Percentiles rank a stretch among this genome's conserved stretches.
Conservation (phyloP, 2,329 filamentous ascomycete species). For the Penicillium psychrosexuale region DNA sequence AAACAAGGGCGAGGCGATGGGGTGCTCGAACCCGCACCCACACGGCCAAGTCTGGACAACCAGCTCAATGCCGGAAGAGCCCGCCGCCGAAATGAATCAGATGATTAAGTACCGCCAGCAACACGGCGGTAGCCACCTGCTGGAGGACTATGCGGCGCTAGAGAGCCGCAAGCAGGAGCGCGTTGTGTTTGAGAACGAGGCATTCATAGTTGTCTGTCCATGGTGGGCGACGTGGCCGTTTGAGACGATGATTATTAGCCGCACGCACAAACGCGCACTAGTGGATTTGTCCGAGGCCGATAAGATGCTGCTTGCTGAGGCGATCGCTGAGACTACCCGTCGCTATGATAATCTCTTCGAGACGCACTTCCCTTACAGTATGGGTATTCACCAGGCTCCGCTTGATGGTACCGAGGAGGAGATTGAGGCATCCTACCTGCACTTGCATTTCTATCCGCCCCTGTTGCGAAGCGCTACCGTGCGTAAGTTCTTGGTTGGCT, state of each 20-base stretch:
- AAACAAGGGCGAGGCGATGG: conserved; percentile 97
- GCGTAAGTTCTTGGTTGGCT: conserved; percentile 89
- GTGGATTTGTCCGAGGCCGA: conserved; percentile 75
- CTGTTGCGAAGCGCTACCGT: conserved; percentile 89
- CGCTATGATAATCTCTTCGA: conserved; percentile 97
- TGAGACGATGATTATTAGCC: conserved; percentile 85
- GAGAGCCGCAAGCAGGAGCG: conserved; percentile 80
- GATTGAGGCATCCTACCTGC: conserved; percentile 82
- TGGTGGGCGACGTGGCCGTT: conserved; percentile 99
- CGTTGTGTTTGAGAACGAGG: conserved; percentile 80
- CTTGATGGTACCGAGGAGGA: conserved; percentile 78
- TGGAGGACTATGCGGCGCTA: conserved; percentile 81
- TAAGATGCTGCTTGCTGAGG: conserved; percentile 71
- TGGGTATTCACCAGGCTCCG: conserved; percentile 93
- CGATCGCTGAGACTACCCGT: conserved; percentile 81
- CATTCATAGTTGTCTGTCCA: conserved; percentile 83
- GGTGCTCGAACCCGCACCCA: conserved; percentile 96
- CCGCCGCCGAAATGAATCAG: conserved; percentile 71
- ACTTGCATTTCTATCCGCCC: conserved; percentile 97
- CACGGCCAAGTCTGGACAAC: conserved; percentile 97
- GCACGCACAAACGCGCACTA: conserved; percentile 76
- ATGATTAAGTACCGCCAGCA: conserved; percentile 73
- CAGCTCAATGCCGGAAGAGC: conserved; percentile 85
- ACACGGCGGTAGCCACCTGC: conserved; percentile 69
- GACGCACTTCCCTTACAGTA: conserved; percentile 95